These are phyloP conservation scores for Hordeum marinum DNA, from an alignment of 176 grass and related monocot genomes.

Conservation along the genomic window DNA sequence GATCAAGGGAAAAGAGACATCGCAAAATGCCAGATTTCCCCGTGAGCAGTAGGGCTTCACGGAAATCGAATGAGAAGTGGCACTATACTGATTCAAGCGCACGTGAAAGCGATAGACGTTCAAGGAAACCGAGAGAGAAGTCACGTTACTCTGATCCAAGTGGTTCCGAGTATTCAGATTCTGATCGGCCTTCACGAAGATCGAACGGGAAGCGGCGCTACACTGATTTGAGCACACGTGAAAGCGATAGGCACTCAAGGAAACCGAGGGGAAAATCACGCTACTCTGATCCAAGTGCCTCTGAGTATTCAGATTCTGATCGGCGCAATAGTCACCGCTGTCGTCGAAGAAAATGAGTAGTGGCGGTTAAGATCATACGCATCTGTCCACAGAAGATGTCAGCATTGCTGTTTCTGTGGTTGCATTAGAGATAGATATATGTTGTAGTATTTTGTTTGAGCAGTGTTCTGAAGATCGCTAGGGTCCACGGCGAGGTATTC, in stretches of 20 bases:
- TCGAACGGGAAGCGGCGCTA: neutral
- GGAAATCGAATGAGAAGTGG: slow-evolving; percentile 8
- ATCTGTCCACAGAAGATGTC: neutral
- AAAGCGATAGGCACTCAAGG: slow-evolving; percentile 25
- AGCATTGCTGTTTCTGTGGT: neutral
- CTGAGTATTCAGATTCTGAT: slow-evolving; percentile 33
- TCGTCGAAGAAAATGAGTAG: slow-evolving; percentile 37
- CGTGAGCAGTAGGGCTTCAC: neutral
- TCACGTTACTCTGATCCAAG: slow-evolving; percentile 18
- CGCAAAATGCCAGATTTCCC: neutral
- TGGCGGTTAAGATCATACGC: neutral
- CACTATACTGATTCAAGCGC: neutral
- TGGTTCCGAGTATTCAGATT: slow-evolving; percentile 28
- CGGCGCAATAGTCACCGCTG: neutral
- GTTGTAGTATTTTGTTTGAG: neutral
- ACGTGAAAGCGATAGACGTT: slow-evolving; percentile 3
- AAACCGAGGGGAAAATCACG: slow-evolving; percentile 21
- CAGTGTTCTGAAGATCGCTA: neutral
- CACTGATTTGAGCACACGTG: neutral
- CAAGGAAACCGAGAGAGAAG: slow-evolving; percentile 34
- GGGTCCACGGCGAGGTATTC: neutral
- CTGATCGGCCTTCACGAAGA: neutral
- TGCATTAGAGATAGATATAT: slow-evolving; percentile 5
- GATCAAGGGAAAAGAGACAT: slow-evolving; percentile 23
- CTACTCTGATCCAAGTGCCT: slow-evolving; percentile 23